These are phyloP conservation scores for Ophiobolus disseminans DNA, from an alignment of 2,329 filamentous ascomycete species.

Conservation along the genomic window DNA sequence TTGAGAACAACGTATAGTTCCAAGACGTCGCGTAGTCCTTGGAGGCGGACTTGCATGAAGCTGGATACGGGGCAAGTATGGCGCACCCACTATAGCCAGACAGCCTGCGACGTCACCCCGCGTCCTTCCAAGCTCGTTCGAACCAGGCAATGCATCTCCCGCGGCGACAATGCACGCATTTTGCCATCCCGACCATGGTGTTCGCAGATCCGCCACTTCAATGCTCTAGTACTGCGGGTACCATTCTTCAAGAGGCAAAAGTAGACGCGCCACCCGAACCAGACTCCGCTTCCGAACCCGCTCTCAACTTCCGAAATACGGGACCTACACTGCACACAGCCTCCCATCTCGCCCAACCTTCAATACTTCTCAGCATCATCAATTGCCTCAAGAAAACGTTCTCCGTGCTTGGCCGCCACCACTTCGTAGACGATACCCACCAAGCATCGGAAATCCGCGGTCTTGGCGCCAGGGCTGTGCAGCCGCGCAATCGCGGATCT, in stretches of 20 bases:
- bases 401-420: slow-evolving; percentile 3
- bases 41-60: slow-evolving; percentile 1
- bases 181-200: background rate
- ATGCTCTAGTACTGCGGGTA: background rate
- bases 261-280: slow-evolving; percentile 6
- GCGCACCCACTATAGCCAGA: slow-evolving; percentile 8
- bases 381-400: background rate
- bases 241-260: slow-evolving; percentile 5
- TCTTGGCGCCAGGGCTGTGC: slow-evolving; percentile 6
- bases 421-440: slow-evolving; percentile 2
- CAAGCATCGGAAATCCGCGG: background rate
- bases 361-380: background rate
- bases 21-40: background rate
- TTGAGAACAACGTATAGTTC: background rate
- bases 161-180: background rate
- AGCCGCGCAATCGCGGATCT: background rate
- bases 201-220: background rate
- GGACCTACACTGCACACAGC: slow-evolving; percentile 11
- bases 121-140: background rate
- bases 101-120: slow-evolving; percentile 5
- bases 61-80: background rate
- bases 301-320: background rate
- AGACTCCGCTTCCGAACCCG: too few species aligned
- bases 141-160: background rate
- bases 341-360: slow-evolving; percentile 8